A percentile compares a stretch with the other conserved stretches of the same genome.
Conservation (phyloP, 768 basidiomycete genomes). For the Tulasnella calospora region DNA sequence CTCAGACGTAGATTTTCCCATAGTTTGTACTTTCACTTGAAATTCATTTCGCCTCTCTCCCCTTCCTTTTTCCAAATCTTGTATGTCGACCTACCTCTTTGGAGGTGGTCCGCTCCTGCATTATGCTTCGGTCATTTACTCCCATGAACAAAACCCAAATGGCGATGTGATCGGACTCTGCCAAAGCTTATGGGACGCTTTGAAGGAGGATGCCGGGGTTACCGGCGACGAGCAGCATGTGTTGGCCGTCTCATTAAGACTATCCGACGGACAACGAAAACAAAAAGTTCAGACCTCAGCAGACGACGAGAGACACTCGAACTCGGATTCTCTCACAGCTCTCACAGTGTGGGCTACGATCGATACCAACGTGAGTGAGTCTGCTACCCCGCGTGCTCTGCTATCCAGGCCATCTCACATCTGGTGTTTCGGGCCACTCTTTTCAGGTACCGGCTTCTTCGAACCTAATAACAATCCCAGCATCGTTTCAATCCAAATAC, state of each 20-base stretch:
- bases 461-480: constrained; percentile 3
- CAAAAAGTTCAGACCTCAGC: neutral
- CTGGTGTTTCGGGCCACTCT: neutral
- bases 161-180: neutral
- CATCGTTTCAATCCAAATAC: neutral
- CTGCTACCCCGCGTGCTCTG: neutral
- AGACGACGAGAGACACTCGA: neutral
- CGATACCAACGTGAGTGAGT: constrained; percentile 2
- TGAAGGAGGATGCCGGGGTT: neutral
- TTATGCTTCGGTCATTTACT: constrained; percentile 6
- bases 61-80: neutral
- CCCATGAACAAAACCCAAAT: neutral
- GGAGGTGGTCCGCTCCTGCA: neutral
- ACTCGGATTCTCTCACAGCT: neutral
- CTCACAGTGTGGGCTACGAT: constrained; percentile 4
- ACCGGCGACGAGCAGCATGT: neutral
- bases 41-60: neutral
- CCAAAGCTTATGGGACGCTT: constrained; percentile 7
- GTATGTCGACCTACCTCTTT: constrained; percentile 1
- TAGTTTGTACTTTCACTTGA: constrained; percentile 11
- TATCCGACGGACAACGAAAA: neutral
- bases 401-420: neutral
- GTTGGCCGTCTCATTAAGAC: neutral
- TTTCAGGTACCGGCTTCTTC: neutral
- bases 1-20: constrained; percentile 10